Evolutionary conservation across 352 stramenopile genomes (phyloP), one percentile per base, ranked within the genome.

Genomic region (Achlya hypogyna): DNA sequence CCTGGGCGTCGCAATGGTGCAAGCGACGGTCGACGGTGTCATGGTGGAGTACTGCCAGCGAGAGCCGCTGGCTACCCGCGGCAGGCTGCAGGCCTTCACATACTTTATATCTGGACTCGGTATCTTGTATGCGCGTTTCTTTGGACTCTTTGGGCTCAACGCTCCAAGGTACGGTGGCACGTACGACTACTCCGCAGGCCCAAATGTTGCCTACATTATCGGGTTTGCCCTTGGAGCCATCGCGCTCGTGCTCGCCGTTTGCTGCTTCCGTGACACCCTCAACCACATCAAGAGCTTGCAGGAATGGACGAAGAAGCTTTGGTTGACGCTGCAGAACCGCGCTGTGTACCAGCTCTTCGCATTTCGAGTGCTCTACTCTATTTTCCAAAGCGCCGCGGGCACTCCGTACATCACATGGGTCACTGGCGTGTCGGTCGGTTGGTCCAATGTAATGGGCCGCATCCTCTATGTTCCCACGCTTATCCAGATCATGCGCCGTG

Each of bases 341-440:
- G 81, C 78, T 20, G 73, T 89, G 31, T 86, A 79, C 38, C 77
- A 87, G 73, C 72, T 87, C 9, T 71, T 70, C 4, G 71, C 71
- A 10, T 89, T 87, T 70, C 81, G 84, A 49, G 84, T 86, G 64
- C 81, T 85, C 70, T 80, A 75, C 0, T 75, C 71, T 0, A 68
- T 89, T 8, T 82, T 82, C 59, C 76, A 81, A 59, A 84, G 72
- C 56, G 86, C 86, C 59, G 85, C 78, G 60, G 80, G 76, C 32
- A 77, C 83, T 18, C 73, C 74, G 0, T 79, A 71, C 16, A 43
- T 72, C 35, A 77, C 73, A 4, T 62, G 38, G 38, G 38, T 45
- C 12, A 45, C 38, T 1, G 38, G n/a, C 38, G n/a, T 45, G 12
- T 77, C 82, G 45, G 27, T 75, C 3, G 77, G 74, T 47, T 87